These are phyloP conservation scores for Termitomyces sp. DNA, from an alignment of 768 basidiomycete species.

Conservation along the genomic window DNA sequence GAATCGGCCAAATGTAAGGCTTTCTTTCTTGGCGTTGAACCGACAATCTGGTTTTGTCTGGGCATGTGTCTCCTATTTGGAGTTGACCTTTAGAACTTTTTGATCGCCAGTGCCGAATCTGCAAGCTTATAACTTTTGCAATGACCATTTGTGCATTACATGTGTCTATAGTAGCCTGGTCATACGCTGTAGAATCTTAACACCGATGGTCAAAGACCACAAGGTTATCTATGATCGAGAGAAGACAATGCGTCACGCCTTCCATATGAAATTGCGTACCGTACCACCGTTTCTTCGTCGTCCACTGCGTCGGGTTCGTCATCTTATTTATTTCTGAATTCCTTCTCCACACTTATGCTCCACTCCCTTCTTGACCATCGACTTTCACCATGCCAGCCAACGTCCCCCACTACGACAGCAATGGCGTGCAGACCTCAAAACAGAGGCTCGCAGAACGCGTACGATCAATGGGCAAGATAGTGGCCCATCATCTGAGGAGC, in stretches of 20 bases:
- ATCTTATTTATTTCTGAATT: constrained; percentile 24
- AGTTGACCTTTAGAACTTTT: neutral
- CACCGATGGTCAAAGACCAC: neutral
- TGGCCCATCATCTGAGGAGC: too few relatives aligned
- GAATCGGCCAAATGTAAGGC: neutral
- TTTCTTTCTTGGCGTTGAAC: neutral
- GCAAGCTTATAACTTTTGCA: too few relatives aligned
- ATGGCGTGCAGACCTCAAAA: too few relatives aligned
- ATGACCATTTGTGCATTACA: too few relatives aligned
- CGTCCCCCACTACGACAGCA: too few relatives aligned
- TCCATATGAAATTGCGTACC: constrained; percentile 25
- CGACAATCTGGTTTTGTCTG: neutral
- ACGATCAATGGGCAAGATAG: too few relatives aligned
- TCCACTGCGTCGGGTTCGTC: constrained; percentile 35
- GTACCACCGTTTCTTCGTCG: constrained; percentile 31
- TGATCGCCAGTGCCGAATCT: neutral
- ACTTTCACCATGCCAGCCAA: too few relatives aligned
- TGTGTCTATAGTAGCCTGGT: neutral
- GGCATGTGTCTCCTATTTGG: neutral
- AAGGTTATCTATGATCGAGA: neutral
- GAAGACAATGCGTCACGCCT: constrained; percentile 8
- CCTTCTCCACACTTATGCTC: too few relatives aligned
- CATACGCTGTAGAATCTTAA: neutral
- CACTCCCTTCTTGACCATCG: too few relatives aligned
- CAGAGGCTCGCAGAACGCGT: too few relatives aligned